Conservation (phyloP, 1,284 basidiomycete species). For the Violaceomyces palustris region DNA sequence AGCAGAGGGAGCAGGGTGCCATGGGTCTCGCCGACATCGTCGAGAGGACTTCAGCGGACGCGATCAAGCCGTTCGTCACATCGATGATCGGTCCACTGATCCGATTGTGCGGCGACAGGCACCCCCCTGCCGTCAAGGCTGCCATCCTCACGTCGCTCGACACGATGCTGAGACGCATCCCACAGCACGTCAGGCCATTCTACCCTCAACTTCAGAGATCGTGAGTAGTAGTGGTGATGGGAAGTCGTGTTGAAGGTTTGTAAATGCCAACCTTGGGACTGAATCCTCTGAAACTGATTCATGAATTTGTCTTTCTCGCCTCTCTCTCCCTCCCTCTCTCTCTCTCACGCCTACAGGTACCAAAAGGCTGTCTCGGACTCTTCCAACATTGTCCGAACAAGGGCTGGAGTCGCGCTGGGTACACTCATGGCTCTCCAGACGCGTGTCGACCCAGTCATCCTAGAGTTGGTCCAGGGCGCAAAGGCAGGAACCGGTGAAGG, state of each 20-base stretch:
- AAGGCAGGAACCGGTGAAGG: constrained; percentile 58
- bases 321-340: too few relatives aligned
- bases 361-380: constrained; percentile 87
- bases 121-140: constrained; percentile 47
- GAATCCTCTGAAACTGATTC: too few relatives aligned
- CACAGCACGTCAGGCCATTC: constrained; percentile 89
- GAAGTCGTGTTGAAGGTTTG: background rate
- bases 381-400: constrained; percentile 72
- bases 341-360: too few relatives aligned
- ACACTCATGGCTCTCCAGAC: constrained; percentile 71
- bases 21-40: constrained; percentile 92
- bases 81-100: constrained; percentile 95
- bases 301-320: too few relatives aligned
- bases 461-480: constrained; percentile 64
- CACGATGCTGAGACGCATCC: constrained; percentile 59
- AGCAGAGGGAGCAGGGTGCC: constrained; percentile 77
- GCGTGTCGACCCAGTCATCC: constrained; percentile 66
- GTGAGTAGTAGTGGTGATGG: too few relatives aligned
- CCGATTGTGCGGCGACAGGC: constrained; percentile 51
- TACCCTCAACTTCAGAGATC: constrained; percentile 96
- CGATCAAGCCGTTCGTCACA: constrained; percentile 94
- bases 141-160: constrained; percentile 47
- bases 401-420: constrained; percentile 78
- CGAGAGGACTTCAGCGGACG: constrained; percentile 76
- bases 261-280: too few relatives aligned